Conservation (phyloP, 2,329 filamentous ascomycete genomes). For the Acrocalymma vagum region DNA sequence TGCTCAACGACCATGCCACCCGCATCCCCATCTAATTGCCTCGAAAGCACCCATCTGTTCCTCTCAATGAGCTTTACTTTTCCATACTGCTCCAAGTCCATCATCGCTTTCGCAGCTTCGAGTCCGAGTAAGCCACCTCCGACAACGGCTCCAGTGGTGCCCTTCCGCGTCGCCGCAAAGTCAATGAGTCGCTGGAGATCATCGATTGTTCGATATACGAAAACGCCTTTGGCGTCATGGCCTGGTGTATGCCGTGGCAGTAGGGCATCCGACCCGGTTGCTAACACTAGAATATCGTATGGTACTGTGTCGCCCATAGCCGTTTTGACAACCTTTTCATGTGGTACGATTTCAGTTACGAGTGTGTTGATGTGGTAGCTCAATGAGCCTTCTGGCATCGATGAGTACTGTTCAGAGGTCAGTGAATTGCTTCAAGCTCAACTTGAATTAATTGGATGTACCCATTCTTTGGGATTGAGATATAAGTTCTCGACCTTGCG, state of each 20-base stretch:
- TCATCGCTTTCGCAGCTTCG: slow-evolving; percentile 91
- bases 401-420: slow-evolving; percentile 70
- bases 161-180: slow-evolving; percentile 73
- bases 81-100: slow-evolving; percentile 78
- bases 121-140: slow-evolving; percentile 86
- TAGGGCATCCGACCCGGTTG: slow-evolving; percentile 86
- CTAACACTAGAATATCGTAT: slow-evolving; percentile 84
- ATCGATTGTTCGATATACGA: slow-evolving; percentile 87
- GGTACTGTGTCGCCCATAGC: slow-evolving; percentile 73
- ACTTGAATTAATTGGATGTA: slow-evolving; percentile 48
- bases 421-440: neutral
- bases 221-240: slow-evolving; percentile 81
- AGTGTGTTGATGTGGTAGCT: slow-evolving; percentile 79
- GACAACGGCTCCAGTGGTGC: slow-evolving; percentile 76
- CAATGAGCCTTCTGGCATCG: slow-evolving; percentile 72
- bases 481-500: slow-evolving; percentile 87
- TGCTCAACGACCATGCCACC: slow-evolving; percentile 84
- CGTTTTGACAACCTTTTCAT: slow-evolving; percentile 73
- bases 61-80: slow-evolving; percentile 83
- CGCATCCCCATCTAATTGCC: slow-evolving; percentile 84
- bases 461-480: slow-evolving; percentile 85
- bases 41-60: slow-evolving; percentile 81
- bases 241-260: slow-evolving; percentile 77
- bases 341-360: slow-evolving; percentile 72
- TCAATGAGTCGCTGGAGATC: slow-evolving; percentile 80